Conservation (phyloP, 371 early-diverging fungal genomes). For the Mortierella sp. region DNA sequence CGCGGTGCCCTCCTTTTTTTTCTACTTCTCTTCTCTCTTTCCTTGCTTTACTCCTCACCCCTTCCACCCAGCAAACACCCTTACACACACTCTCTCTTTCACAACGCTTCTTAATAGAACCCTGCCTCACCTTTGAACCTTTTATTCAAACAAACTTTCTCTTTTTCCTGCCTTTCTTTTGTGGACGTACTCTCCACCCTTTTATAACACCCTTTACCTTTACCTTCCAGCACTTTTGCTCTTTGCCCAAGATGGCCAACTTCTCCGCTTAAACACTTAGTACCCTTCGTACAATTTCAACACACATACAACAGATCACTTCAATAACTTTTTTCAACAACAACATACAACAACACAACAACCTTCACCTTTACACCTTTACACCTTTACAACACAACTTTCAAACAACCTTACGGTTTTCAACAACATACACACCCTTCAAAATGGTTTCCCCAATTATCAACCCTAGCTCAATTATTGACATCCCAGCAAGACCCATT, state of each 20-base stretch:
- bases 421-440: constrained; percentile 25
- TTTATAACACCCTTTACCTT: constrained; percentile 5
- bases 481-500: constrained; percentile 29
- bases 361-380: constrained; percentile 7
- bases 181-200: constrained; percentile 28
- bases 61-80: background rate
- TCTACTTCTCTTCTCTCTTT: constrained; percentile 4
- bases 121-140: background rate
- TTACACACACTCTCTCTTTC: background rate
- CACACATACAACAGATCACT: constrained; percentile 32
- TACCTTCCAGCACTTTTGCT: constrained; percentile 3
- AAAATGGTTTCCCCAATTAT: constrained; percentile 57
- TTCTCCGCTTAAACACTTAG: constrained; percentile 54
- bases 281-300: constrained; percentile 30
- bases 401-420: constrained; percentile 41
- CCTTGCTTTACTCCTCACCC: constrained; percentile 15
- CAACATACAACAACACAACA: constrained; percentile 21
- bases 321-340: background rate
- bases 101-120: background rate
- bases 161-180: constrained; percentile 12
- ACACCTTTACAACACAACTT: constrained; percentile 22
- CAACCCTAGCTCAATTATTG: constrained; percentile 39
- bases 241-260: constrained; percentile 43
- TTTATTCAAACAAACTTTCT: constrained; percentile 1
- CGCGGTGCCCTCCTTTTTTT: background rate